A percentile compares a stretch with the other conserved stretches of the same genome.
Conservation (phyloP, 2,329 filamentous ascomycete genomes). For the Fusarium sp. region DNA sequence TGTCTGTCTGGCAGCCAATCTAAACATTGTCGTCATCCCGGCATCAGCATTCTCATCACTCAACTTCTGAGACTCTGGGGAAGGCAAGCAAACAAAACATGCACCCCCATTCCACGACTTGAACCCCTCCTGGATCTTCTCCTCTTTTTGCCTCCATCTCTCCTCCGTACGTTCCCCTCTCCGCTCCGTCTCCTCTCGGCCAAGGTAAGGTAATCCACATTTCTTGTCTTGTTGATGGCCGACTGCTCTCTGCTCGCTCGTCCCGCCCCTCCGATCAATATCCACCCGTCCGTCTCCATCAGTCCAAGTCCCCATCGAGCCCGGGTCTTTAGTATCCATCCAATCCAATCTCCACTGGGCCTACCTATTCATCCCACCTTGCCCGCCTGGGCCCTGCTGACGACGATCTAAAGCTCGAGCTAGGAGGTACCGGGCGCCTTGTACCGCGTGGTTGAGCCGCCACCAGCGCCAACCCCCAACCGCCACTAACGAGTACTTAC, state of each 20-base stretch:
- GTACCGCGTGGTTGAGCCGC: slow-evolving; percentile 32
- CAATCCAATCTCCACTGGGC: slow-evolving; percentile 32
- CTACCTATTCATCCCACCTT: slow-evolving; percentile 31
- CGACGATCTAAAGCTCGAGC: slow-evolving; percentile 14
- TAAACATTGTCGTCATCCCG: slow-evolving; percentile 24
- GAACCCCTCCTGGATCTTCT: not conserved
- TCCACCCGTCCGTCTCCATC: slow-evolving; percentile 30
- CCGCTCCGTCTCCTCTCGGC: not conserved
- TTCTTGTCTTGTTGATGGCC: slow-evolving; percentile 8
- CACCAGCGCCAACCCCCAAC: slow-evolving; percentile 32
- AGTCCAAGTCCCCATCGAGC: not conserved
- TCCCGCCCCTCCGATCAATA: slow-evolving; percentile 23
- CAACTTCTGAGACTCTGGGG: slow-evolving; percentile 35
- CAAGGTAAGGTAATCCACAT: slow-evolving; percentile 26
- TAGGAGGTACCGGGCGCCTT: slow-evolving; percentile 29
- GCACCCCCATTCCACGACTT: slow-evolving; percentile 4
- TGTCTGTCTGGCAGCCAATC: slow-evolving; percentile 21
- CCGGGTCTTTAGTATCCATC: not conserved
- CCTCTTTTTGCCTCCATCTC: not conserved
- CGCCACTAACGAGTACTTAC: slow-evolving; percentile 33
- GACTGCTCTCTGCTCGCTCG: not conserved
- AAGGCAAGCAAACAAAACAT: slow-evolving; percentile 21
- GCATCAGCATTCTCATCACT: slow-evolving; percentile 25
- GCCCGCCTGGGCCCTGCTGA: slow-evolving; percentile 11
- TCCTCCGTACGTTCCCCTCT: not conserved